phyloP scores from a whole-genome alignment of 1,284 basidiomycete genomes.

The Cutaneotrichosporon cyanovorans region DNA sequence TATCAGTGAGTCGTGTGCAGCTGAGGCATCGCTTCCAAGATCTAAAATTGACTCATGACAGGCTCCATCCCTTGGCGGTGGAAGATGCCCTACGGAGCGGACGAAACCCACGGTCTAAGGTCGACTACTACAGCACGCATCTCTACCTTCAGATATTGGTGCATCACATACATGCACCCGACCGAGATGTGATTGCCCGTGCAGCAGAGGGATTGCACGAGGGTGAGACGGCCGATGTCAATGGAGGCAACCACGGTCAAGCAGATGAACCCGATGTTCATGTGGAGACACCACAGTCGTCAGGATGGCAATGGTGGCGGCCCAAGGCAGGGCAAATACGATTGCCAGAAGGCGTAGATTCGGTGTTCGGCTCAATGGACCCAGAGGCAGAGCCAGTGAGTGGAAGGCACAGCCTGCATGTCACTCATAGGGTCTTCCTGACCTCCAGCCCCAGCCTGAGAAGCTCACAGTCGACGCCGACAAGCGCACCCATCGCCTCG shows the following conservation, averaged over 20 bases:
- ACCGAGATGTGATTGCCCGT: constrained; percentile 20
- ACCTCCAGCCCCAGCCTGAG: not conserved
- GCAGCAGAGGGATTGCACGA: constrained; percentile 18
- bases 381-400: constrained; percentile 1
- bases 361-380: constrained; percentile 28
- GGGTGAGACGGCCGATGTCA: not conserved
- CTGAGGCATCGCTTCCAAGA: not conserved
- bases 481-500: constrained; percentile 35
- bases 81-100: constrained; percentile 42
- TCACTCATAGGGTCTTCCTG: not conserved
- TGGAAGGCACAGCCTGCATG: not conserved
- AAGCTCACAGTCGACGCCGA: constrained; percentile 6
- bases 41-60: too few species aligned
- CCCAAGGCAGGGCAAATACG: constrained; percentile 11
- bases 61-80: constrained; percentile 44
- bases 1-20: constrained; percentile 25
- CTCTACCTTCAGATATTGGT: constrained; percentile 45
- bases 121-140: constrained; percentile 44
- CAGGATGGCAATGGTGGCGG: constrained; percentile 9
- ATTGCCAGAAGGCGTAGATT: constrained; percentile 42
- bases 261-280: not conserved
- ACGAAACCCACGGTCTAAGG: constrained; percentile 41
- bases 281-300: not conserved
- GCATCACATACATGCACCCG: constrained; percentile 38
- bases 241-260: not conserved